Percentiles rank a stretch among this genome's conserved stretches.
phyloP scores from a whole-genome alignment of 1,139 yeast species.

The Saccharomyces hybrid region DNA sequence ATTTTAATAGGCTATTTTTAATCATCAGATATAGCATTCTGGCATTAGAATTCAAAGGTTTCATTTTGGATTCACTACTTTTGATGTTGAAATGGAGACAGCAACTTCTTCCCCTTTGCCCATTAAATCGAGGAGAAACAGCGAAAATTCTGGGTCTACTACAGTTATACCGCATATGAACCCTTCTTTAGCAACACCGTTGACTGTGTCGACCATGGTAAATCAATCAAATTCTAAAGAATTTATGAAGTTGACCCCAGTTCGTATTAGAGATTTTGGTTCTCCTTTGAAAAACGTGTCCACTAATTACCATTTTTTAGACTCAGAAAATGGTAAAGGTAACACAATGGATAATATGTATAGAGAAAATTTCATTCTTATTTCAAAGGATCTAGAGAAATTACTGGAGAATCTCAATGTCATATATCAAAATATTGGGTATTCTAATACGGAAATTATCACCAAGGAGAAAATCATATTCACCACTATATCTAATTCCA shows the following conservation, averaged over 20 bases:
- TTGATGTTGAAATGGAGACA: background rate
- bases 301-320: background rate
- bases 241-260: slow-evolving; percentile 21
- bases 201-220: slow-evolving; percentile 1
- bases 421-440: slow-evolving; percentile 35
- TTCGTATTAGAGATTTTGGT: slow-evolving; percentile 16
- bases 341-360: slow-evolving; percentile 12
- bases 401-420: slow-evolving; percentile 31
- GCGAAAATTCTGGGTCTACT: background rate
- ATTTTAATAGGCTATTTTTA: background rate
- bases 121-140: background rate
- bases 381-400: slow-evolving; percentile 30
- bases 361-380: slow-evolving; percentile 29
- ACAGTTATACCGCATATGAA: slow-evolving; percentile 1
- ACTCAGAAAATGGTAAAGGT: slow-evolving; percentile 1
- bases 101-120: background rate
- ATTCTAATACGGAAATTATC: slow-evolving; percentile 32
- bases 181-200: background rate
- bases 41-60: background rate
- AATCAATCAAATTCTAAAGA: slow-evolving; percentile 9
- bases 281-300: slow-evolving; percentile 14
- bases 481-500: slow-evolving; percentile 30
- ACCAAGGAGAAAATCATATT: slow-evolving; percentile 33
- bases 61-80: background rate
- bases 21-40: background rate